Evolutionary conservation across 1,139 yeast species (phyloP).

Genomic region (Kluyveromyces sp.): DNA sequence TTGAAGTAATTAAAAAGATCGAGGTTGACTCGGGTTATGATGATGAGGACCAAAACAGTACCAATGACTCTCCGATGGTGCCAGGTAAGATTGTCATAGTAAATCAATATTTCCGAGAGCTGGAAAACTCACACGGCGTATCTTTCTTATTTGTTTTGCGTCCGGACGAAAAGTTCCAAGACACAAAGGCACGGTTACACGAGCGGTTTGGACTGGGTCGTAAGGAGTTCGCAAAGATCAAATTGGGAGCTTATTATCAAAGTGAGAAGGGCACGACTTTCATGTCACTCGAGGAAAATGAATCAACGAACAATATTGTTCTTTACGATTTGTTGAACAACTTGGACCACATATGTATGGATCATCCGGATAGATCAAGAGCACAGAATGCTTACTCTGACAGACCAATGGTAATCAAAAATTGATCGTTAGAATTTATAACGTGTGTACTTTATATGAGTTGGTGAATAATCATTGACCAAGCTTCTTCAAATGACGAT

Average conservation of each 20-base stretch:
- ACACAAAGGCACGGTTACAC: conserved; percentile 66
- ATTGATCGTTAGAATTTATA: conserved; percentile 11
- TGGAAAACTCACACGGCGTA: conserved; percentile 70
- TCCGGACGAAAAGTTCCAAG: conserved; percentile 56
- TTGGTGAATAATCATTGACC: neutral
- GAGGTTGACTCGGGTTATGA: conserved; percentile 21
- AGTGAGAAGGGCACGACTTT: conserved; percentile 34
- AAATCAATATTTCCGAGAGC: conserved; percentile 71
- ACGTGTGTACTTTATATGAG: neutral
- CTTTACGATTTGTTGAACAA: conserved; percentile 51
- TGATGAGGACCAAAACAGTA: conserved; percentile 28
- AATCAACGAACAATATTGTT: conserved; percentile 38
- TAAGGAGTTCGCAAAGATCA: conserved; percentile 70
- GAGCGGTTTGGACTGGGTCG: conserved; percentile 64
- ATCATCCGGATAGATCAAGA: conserved; percentile 68
- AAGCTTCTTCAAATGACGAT: conserved; percentile 7
- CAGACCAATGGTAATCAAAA: conserved; percentile 33
- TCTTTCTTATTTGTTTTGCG: conserved; percentile 72
- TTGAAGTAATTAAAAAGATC: conserved; percentile 20
- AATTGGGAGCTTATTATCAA: conserved; percentile 39
- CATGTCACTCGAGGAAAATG: conserved; percentile 42
- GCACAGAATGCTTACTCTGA: conserved; percentile 30
- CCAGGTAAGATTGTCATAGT: conserved; percentile 39
- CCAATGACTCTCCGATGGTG: neutral
- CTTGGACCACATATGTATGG: conserved; percentile 60